Conservation (phyloP, 164 flowering plant genomes). For the Umbellularia californica region DNA sequence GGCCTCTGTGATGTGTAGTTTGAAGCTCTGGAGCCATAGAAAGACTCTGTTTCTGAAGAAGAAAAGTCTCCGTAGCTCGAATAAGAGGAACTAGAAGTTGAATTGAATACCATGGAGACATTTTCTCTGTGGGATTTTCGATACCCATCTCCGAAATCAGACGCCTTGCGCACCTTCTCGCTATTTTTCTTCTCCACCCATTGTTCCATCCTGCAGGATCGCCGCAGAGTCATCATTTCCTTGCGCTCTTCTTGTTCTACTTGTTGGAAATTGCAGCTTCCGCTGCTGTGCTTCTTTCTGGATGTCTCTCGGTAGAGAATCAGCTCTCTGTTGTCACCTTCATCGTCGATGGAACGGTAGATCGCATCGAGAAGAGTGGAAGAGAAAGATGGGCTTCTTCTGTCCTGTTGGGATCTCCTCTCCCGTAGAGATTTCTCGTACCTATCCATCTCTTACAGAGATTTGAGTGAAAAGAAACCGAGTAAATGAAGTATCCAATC, state of each 20-base stretch:
- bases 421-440: constrained; percentile 23
- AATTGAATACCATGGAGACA: constrained; percentile 25
- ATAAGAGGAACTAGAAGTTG: constrained; percentile 66
- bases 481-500: neutral
- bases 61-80: constrained; percentile 62
- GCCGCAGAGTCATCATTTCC: constrained; percentile 26
- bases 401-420: constrained; percentile 10
- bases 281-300: constrained; percentile 37
- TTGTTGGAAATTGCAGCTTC: neutral
- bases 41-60: constrained; percentile 62
- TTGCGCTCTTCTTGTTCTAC: constrained; percentile 10
- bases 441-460: constrained; percentile 23
- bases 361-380: constrained; percentile 86
- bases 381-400: constrained; percentile 64
- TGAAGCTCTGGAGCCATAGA: constrained; percentile 20
- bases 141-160: constrained; percentile 6
- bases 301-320: constrained; percentile 36
- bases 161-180: constrained; percentile 34
- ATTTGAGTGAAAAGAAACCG: neutral
- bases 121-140: constrained; percentile 3
- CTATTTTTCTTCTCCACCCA: constrained; percentile 61
- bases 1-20: constrained; percentile 27
- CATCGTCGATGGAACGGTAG: constrained; percentile 81
- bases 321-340: constrained; percentile 19
- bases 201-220: constrained; percentile 46